Evolutionary conservation across 202 grass and related monocot genomes (phyloP), one percentile per base, ranked within the genome.

Genomic region (Panicum hallii): DNA sequence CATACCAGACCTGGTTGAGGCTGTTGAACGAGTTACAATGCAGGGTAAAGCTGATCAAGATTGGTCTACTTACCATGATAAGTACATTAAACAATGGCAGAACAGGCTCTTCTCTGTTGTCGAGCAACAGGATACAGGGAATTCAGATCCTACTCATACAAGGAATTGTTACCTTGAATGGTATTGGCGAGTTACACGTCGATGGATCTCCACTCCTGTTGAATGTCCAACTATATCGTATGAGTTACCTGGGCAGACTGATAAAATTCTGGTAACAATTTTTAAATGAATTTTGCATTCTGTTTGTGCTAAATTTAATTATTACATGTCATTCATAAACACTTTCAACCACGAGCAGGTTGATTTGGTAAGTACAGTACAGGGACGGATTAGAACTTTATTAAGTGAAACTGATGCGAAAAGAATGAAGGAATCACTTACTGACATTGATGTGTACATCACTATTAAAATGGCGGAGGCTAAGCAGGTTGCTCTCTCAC

Each of bases 141-240:
- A 68, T 85, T 77, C 50, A 82, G 86, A 88, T 74, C 64, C 77
- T 66, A 78, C 57, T 65, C 64, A 40, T 38, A 42, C 72, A 91
- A 88, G 85, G 67, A 88, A 91, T 70, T 49, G 36, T 85, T 91
- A 91, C 42, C 63, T 91, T 64, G 47, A 91, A 57, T 91, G 85
- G 85, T 91, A 88, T 56, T 88, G 89, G 85, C 67, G 19, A 55
- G 88, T 91, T 71, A 88, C 81, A 34, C 81, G 77, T 52, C 54
- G 89, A 76, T 91, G 85, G 81, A 91, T 88, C 42, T 85, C 89
- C 30, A 85, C 85, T 70, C 85, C 71, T 11, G 89, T 91, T 73
- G 77, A 91, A 11, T 74, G 81, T 57, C 89, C 89, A 0, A 22
- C 81, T 22, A 88, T 91, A 84, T 46, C 85, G n/a, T 67, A 72